Percentiles rank a stretch among this genome's conserved stretches.
Conservation (phyloP, 2,329 filamentous ascomycete genomes). For the Hypoxylon sp. region DNA sequence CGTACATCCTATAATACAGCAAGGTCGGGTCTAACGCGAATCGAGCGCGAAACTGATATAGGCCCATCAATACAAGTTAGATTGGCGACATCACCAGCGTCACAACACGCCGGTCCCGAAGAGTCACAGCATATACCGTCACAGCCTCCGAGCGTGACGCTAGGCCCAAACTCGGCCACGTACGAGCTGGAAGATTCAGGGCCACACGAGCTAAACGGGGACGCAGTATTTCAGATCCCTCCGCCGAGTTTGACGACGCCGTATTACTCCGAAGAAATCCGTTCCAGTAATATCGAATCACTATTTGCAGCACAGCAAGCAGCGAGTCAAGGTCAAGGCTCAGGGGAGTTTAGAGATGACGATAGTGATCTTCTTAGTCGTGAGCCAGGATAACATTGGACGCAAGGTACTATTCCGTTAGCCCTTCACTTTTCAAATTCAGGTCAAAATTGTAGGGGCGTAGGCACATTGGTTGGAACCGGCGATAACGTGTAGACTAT, state of each 20-base stretch:
- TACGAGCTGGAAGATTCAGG: conserved; percentile 12
- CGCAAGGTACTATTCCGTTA: too few relatives aligned
- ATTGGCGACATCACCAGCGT: conserved; percentile 2
- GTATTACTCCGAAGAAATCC: conserved; percentile 10
- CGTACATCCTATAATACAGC: background rate
- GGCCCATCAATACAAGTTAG: background rate
- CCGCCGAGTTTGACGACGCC: conserved; percentile 20
- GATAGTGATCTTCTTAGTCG: background rate
- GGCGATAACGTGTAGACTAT: background rate
- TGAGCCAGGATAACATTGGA: conserved; percentile 5
- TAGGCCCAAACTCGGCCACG: conserved; percentile 13
- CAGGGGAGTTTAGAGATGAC: background rate
- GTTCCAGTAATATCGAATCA: conserved; percentile 7
- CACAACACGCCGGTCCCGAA: conserved; percentile 7
- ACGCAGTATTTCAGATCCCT: conserved; percentile 11
- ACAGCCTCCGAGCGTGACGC: conserved; percentile 20
- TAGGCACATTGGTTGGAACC: background rate
- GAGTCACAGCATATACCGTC: conserved; percentile 17
- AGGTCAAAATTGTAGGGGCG: background rate
- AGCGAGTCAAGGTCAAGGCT: background rate
- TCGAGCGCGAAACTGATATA: background rate
- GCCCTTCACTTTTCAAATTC: background rate
- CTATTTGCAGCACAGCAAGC: background rate
- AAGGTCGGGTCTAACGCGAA: background rate
- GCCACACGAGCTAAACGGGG: conserved; percentile 6